Percentiles rank a stretch among this genome's conserved stretches.
Evolutionary conservation across 2,329 filamentous ascomycete species (phyloP).

Genomic region (Xylariaceae sp.): DNA sequence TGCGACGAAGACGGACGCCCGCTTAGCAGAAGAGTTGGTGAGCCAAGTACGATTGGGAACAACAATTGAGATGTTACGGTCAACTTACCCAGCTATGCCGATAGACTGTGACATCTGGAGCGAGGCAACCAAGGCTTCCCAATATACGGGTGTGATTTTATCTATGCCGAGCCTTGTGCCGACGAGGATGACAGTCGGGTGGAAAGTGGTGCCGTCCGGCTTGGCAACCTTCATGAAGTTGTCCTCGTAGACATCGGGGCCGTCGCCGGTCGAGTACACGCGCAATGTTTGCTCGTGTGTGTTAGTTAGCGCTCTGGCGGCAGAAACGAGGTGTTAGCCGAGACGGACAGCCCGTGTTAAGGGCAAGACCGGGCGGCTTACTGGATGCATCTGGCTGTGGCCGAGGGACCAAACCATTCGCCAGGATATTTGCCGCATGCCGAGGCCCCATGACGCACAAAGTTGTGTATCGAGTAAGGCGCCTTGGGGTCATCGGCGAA

Average conservation of each 20-base stretch:
- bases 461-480: slow-evolving; percentile 92
- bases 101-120: slow-evolving; percentile 90
- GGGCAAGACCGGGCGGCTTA: slow-evolving; percentile 43
- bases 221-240: slow-evolving; percentile 76
- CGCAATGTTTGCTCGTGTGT: slow-evolving; percentile 63
- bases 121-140: slow-evolving; percentile 83
- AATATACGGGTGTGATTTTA: slow-evolving; percentile 90
- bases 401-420: slow-evolving; percentile 98
- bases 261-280: slow-evolving; percentile 87
- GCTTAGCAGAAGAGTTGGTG: slow-evolving; percentile 43
- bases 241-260: slow-evolving; percentile 90
- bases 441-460: slow-evolving; percentile 81
- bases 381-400: slow-evolving; percentile 92
- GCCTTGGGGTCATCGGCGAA: slow-evolving; percentile 87
- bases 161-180: slow-evolving; percentile 90
- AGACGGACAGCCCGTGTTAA: neutral
- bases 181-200: slow-evolving; percentile 84
- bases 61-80: neutral
- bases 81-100: slow-evolving; percentile 82
- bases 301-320: slow-evolving; percentile 68
- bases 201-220: slow-evolving; percentile 62
- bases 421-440: slow-evolving; percentile 93
- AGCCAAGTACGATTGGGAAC: neutral
- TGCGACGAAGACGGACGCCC: slow-evolving; percentile 86
- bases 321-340: slow-evolving; percentile 10